Percentiles rank a stretch among this genome's conserved stretches.
phyloP scores from a whole-genome alignment of 2,329 filamentous ascomycete genomes.

The Aureobasidium leucospermi region DNA sequence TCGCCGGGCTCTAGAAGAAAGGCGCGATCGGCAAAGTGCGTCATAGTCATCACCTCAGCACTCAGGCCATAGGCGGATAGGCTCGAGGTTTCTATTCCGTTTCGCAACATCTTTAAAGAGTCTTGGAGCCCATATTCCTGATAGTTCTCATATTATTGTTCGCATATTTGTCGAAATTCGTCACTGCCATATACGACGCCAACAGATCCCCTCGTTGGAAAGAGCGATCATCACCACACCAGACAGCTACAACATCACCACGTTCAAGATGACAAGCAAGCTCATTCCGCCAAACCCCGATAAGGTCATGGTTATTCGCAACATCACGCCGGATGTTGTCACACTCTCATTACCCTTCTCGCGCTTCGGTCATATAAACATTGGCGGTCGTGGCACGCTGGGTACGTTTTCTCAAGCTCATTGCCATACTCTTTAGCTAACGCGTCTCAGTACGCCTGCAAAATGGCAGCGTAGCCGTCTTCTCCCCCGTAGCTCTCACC shows the following conservation, averaged over 20 bases:
- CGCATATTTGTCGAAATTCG: not conserved
- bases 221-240: not conserved
- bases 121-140: not conserved
- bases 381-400: slow-evolving; percentile 82
- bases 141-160: not conserved
- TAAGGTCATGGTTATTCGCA: slow-evolving; percentile 83
- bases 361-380: slow-evolving; percentile 68
- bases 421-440: not conserved
- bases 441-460: slow-evolving; percentile 60
- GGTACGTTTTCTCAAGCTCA: slow-evolving; percentile 42
- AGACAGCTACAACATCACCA: not conserved
- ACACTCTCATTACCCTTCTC: slow-evolving; percentile 79
- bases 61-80: no score
- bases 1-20: not conserved
- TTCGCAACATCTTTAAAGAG: not conserved
- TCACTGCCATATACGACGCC: not conserved
- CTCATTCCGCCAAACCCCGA: slow-evolving; percentile 57
- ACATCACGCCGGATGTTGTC: slow-evolving; percentile 69
- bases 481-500: slow-evolving; percentile 85
- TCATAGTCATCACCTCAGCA: not conserved
- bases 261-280: slow-evolving; percentile 19
- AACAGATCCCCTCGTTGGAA: not conserved
- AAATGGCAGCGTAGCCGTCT: slow-evolving; percentile 73
- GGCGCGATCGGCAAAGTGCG: not conserved
- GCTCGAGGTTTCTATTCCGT: not conserved